Evolutionary conservation across 129 eudicot genomes (phyloP).

Genomic region (Chrysanthemum makinoi): DNA sequence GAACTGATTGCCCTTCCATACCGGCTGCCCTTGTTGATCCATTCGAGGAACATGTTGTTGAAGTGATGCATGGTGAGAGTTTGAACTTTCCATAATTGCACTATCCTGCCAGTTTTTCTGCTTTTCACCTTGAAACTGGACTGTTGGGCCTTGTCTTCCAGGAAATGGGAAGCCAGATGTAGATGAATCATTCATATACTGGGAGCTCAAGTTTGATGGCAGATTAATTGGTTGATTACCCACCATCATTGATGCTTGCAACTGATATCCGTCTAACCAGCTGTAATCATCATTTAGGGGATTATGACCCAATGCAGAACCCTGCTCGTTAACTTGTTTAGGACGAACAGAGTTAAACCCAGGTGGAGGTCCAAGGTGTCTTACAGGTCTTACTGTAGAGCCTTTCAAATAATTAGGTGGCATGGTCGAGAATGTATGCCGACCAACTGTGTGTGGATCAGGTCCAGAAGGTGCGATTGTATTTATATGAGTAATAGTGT

Average conservation of each 20-base stretch:
- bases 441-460: slow-evolving; percentile 26
- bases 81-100: slow-evolving; percentile 16
- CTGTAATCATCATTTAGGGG: slow-evolving; percentile 42
- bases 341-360: slow-evolving; percentile 58
- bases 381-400: slow-evolving; percentile 41
- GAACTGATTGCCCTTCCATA: slow-evolving; percentile 47
- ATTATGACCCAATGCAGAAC: slow-evolving; percentile 34
- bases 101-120: not conserved
- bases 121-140: slow-evolving; percentile 37
- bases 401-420: slow-evolving; percentile 37
- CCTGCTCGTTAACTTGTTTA: slow-evolving; percentile 36
- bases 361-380: slow-evolving; percentile 75
- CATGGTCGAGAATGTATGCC: slow-evolving; percentile 21
- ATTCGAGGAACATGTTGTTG: slow-evolving; percentile 40
- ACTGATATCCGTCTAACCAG: slow-evolving; percentile 56
- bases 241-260: slow-evolving; percentile 39
- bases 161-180: slow-evolving; percentile 49
- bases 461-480: slow-evolving; percentile 30
- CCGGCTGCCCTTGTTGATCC: slow-evolving; percentile 47
- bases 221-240: slow-evolving; percentile 20
- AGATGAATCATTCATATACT: slow-evolving; percentile 31
- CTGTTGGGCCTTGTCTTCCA: slow-evolving; percentile 40
- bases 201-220: slow-evolving; percentile 29
- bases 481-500: slow-evolving; percentile 17
- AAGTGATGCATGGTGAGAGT: slow-evolving; percentile 27